Base-by-base conservation (phyloP, 2,329 filamentous ascomycete genomes). In the Blumeriella jaapii region DNA sequence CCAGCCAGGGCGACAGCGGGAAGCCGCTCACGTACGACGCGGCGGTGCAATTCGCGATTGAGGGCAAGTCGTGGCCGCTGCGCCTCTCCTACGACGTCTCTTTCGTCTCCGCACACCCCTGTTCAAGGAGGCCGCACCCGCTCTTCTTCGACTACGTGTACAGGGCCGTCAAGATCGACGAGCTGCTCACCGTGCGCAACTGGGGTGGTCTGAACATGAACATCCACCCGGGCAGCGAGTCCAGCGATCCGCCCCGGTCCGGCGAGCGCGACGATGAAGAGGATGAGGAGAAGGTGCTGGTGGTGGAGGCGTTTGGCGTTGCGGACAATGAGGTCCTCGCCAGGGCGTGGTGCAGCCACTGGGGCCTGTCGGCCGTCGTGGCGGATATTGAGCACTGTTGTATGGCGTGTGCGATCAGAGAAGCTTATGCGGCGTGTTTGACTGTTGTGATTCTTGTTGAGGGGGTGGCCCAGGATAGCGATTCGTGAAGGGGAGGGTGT, bases 251-350 rank as follows among this genome's bases (percentile, higher is more conserved):
- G 20, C 8, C 29, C 24, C 28, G 26, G 39, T 15, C 48, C 51
- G 24, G 59, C 63, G 10, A 60, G 5, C 16, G 17, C 3, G 34
- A 31, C 1, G 30, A 16, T 3, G 29, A 64, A 10, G 60, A 65
- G 12, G 71, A 77, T 36, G 62, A 72, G 16, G 78, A 80, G 46
- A 70, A 71, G 47, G 78, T 86, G 3, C 61, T 86, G 6, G 75
- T 79, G 4, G 67, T 85, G 10, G 78, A 85, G 58, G 77, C 79
- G 0, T 76, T 82, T 53, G 81, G 81, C 1, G 78, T 80, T 14
- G 64, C 64, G 31, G 81, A 85, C 55, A 84, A 85, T 46, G 81
- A 85, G 56, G 80, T 84, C 3, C 67, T 86, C 48, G 80, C 77
- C 1, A 63, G 81, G 42, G 79, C 81, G 5, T 86, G 81, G 81